Percentiles rank a stretch among this genome's conserved stretches.
Conservation (phyloP, 2,329 filamentous ascomycete species). For the Lachnellula arida region DNA sequence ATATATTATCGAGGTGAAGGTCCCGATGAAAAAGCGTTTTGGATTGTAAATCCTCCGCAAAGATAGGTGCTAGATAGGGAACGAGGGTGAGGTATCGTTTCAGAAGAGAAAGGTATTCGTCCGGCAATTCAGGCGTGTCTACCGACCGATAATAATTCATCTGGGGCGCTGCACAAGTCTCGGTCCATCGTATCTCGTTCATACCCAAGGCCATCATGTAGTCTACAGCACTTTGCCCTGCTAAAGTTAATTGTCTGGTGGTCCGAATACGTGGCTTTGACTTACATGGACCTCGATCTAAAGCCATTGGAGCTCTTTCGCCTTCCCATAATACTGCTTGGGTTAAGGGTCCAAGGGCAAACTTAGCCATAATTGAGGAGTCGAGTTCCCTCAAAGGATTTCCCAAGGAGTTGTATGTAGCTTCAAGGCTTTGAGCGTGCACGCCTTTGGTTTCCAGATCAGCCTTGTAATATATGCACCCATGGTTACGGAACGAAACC, state of each 20-base stretch:
- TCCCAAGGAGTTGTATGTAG: constrained; percentile 4
- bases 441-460: constrained; percentile 17
- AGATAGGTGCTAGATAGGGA: constrained; percentile 9
- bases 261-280: constrained; percentile 8
- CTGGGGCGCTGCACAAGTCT: constrained; percentile 8
- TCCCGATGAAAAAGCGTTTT: constrained; percentile 36
- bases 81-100: constrained; percentile 14
- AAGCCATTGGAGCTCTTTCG: constrained; percentile 17
- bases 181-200: constrained; percentile 19
- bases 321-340: constrained; percentile 17
- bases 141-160: constrained; percentile 9
- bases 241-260: constrained; percentile 7
- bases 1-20: constrained; percentile 39
- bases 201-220: constrained; percentile 15
- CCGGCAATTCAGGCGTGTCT: constrained; percentile 13
- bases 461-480: constrained; percentile 20
- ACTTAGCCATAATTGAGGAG: constrained; percentile 5
- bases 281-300: constrained; percentile 21
- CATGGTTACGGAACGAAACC: constrained; percentile 25
- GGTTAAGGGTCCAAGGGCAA: constrained; percentile 15
- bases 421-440: constrained; percentile 11
- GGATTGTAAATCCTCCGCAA: not conserved
- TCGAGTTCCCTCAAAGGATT: constrained; percentile 3
- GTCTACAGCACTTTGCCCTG: constrained; percentile 13
- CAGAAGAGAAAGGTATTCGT: constrained; percentile 19